phyloP scores from a whole-genome alignment of 2,329 filamentous ascomycete genomes.

The Leptographium radiaticola region DNA sequence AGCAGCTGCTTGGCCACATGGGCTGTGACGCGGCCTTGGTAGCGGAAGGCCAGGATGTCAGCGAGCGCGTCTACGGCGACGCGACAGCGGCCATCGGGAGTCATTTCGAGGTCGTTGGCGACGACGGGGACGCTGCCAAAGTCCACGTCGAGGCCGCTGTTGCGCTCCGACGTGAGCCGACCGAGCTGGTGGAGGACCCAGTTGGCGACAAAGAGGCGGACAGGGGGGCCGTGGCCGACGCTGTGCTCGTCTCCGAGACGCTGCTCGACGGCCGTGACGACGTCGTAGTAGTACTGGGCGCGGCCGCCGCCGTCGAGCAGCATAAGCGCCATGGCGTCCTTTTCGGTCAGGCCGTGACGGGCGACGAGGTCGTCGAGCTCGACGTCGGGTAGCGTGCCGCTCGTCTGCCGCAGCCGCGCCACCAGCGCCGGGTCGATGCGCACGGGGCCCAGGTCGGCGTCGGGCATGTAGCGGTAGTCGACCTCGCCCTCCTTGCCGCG shows the following conservation, averaged over 20 bases:
- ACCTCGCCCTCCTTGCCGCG: constrained; percentile 94
- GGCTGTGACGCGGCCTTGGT: constrained; percentile 36
- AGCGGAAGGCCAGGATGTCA: constrained; percentile 36
- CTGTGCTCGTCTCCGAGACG: background rate
- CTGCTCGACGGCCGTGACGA: constrained; percentile 36
- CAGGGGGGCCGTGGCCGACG: background rate
- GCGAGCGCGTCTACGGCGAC: constrained; percentile 34
- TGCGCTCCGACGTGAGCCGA: constrained; percentile 43
- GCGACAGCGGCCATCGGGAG: constrained; percentile 33
- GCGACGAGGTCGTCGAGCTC: constrained; percentile 49
- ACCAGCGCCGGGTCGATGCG: constrained; percentile 62
- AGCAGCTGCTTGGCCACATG: constrained; percentile 46
- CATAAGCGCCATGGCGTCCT: constrained; percentile 73
- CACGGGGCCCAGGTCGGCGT: constrained; percentile 77
- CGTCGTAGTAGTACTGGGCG: constrained; percentile 67
- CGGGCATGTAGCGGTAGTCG: constrained; percentile 97
- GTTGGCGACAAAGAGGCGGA: constrained; percentile 36
- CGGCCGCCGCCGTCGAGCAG: constrained; percentile 66
- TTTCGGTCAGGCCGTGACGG: constrained; percentile 56
- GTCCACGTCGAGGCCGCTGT: constrained; percentile 2
- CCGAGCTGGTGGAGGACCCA: constrained; percentile 69
- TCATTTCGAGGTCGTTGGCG: constrained; percentile 16
- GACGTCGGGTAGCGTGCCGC: constrained; percentile 62
- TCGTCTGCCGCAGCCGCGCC: constrained; percentile 41
- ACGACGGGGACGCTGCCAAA: background rate